A percentile compares a stretch with the other conserved stretches of the same genome.
Conservation (phyloP, 371 early-diverging fungal genomes). For the Apophysomyces variabilis region DNA sequence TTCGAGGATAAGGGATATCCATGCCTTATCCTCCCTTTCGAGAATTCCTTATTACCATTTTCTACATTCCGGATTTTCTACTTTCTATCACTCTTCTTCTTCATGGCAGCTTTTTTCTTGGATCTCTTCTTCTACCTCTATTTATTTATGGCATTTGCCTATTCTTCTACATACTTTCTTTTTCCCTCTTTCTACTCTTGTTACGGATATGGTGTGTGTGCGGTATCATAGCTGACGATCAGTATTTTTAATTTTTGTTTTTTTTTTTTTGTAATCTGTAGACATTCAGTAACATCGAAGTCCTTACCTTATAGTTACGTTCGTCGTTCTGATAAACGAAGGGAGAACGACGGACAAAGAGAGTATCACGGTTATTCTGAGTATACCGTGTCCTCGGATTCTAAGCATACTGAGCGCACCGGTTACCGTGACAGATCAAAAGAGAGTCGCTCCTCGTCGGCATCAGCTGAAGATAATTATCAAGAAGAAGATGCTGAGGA, state of each 20-base stretch:
- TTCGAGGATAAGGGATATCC: background rate
- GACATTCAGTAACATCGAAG: constrained; percentile 10
- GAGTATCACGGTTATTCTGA: background rate
- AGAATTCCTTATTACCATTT: background rate
- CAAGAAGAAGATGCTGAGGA: constrained; percentile 74
- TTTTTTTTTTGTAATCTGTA: background rate
- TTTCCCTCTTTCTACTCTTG: background rate
- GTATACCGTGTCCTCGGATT: background rate
- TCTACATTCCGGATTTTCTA: background rate
- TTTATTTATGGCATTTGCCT: background rate
- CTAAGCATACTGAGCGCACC: background rate
- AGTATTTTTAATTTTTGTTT: background rate
- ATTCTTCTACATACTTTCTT: background rate
- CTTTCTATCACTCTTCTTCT: background rate
- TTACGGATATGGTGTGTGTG: constrained; percentile 11
- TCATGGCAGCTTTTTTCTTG: constrained; percentile 6
- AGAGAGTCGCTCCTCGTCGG: constrained; percentile 1
- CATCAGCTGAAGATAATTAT: constrained; percentile 17
- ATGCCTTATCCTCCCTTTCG: constrained; percentile 1
- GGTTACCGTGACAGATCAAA: constrained; percentile 12
- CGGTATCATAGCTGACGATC: background rate
- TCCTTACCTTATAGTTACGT: constrained; percentile 6
- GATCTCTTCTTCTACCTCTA: background rate
- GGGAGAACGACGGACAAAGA: background rate
- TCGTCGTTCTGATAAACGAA: constrained; percentile 5